phyloP scores from a whole-genome alignment of 306 rosid genomes.

The Mimosa pudica region DNA sequence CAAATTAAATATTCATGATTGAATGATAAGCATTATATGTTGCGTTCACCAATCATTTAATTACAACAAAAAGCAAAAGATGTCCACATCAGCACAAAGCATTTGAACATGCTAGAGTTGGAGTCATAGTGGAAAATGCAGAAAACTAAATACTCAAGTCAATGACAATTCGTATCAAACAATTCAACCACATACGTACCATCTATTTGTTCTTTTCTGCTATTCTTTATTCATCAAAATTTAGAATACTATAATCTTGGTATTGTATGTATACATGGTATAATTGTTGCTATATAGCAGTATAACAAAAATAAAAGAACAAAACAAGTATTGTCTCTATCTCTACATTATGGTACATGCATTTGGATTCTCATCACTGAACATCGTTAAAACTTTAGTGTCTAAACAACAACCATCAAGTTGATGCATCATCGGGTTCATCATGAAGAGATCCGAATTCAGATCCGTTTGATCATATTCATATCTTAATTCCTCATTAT shows the following conservation, averaged over 20 bases:
- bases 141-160: background rate
- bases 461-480: conserved; percentile 14
- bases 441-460: conserved; percentile 7
- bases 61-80: conserved; percentile 15
- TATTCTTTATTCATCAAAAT: background rate
- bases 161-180: background rate
- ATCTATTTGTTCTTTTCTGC: background rate
- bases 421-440: conserved; percentile 23
- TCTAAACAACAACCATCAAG: conserved; percentile 50
- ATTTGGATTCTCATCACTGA: conserved; percentile 83
- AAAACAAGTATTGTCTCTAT: conserved; percentile 25
- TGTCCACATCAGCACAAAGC: conserved; percentile 21
- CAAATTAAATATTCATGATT: background rate
- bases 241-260: background rate
- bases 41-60: conserved; percentile 28
- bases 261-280: background rate
- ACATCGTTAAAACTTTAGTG: conserved; percentile 48
- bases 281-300: background rate
- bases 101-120: background rate
- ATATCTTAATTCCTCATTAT: conserved; percentile 31
- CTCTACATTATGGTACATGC: conserved; percentile 70
- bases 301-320: background rate
- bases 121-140: conserved; percentile 10
- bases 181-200: background rate
- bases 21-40: background rate